These are phyloP conservation scores for Chrysoporthe austroafricana DNA, from an alignment of 2,329 filamentous ascomycete species.

Conservation along the genomic window DNA sequence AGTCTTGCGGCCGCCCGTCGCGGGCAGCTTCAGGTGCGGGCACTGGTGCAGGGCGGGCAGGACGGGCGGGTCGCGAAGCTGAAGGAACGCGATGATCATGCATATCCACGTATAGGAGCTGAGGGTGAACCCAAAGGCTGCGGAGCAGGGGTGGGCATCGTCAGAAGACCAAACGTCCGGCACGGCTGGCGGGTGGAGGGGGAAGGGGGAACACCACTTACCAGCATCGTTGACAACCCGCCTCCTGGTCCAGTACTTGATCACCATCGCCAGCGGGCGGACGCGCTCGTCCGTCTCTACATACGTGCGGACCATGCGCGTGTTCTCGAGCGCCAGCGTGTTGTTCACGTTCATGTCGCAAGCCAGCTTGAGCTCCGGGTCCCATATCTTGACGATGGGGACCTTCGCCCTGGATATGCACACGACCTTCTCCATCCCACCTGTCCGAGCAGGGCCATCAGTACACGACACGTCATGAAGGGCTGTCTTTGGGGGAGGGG, in stretches of 20 bases:
- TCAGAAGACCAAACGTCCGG: background rate
- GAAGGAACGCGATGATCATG: slow-evolving; percentile 94
- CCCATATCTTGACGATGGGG: slow-evolving; percentile 98
- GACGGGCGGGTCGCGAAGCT: slow-evolving; percentile 82
- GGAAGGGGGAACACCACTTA: too few relatives aligned
- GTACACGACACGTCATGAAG: background rate
- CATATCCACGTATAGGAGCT: slow-evolving; percentile 99
- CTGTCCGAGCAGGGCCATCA: slow-evolving; percentile 52
- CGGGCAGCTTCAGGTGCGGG: slow-evolving; percentile 62
- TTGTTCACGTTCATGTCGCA: slow-evolving; percentile 99
- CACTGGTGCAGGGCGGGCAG: slow-evolving; percentile 83
- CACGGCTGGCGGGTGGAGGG: too few relatives aligned
- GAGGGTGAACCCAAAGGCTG: slow-evolving; percentile 88
- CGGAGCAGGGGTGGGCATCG: slow-evolving; percentile 14
- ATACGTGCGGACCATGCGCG: slow-evolving; percentile 96
- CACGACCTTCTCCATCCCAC: slow-evolving; percentile 95
- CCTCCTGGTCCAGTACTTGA: slow-evolving; percentile 96
- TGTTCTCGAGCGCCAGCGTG: slow-evolving; percentile 91
- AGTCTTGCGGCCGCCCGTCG: slow-evolving; percentile 68
- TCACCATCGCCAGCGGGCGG: slow-evolving; percentile 89
- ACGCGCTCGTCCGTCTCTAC: slow-evolving; percentile 91
- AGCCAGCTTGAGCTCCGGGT: slow-evolving; percentile 84
- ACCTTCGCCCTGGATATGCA: slow-evolving; percentile 96
- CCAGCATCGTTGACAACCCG: slow-evolving; percentile 95
- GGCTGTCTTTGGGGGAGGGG: too few relatives aligned